Evolutionary conservation across 2,329 filamentous ascomycete genomes (phyloP).

Genomic region (Paramyrothecium sp.): DNA sequence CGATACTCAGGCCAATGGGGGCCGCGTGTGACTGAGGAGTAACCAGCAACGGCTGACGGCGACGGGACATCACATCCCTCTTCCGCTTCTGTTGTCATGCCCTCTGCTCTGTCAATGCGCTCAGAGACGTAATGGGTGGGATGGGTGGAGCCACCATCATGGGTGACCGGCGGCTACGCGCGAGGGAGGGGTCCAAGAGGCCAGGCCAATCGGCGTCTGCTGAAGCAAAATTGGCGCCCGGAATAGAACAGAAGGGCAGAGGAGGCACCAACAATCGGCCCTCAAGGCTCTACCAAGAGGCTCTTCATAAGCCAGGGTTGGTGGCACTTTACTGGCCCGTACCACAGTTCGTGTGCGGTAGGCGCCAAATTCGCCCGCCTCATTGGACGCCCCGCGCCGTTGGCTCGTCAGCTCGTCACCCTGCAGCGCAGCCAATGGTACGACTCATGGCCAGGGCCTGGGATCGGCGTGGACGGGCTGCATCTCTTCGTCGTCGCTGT

Average conservation of each 20-base stretch:
- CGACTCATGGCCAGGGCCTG: not conserved
- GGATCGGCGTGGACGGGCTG: not conserved
- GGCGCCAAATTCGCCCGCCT: constrained; percentile 20
- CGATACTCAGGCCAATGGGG: not conserved
- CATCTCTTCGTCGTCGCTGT: not conserved
- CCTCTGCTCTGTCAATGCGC: not conserved
- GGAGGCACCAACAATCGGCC: not conserved
- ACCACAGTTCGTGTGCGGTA: constrained; percentile 1
- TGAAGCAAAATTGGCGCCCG: not conserved
- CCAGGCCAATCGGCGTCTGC: too few relatives aligned
- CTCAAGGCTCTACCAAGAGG: not conserved
- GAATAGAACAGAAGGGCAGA: not conserved
- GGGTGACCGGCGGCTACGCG: not conserved
- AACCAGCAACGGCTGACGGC: not conserved
- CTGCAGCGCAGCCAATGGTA: constrained; percentile 19
- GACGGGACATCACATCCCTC: not conserved
- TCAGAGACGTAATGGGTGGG: not conserved
- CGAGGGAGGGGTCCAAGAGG: not conserved
- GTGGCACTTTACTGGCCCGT: not conserved
- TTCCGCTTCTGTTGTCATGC: not conserved
- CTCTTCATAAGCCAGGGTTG: not conserved
- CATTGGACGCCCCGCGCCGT: constrained; percentile 20
- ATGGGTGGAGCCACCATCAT: not conserved
- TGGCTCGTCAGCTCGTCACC: constrained; percentile 15
- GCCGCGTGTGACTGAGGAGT: not conserved